Percentiles rank a stretch among this genome's conserved stretches.
These are phyloP conservation scores for Umbilicus rupestris DNA, from an alignment of 164 flowering plant genomes.

Conservation along the genomic window DNA sequence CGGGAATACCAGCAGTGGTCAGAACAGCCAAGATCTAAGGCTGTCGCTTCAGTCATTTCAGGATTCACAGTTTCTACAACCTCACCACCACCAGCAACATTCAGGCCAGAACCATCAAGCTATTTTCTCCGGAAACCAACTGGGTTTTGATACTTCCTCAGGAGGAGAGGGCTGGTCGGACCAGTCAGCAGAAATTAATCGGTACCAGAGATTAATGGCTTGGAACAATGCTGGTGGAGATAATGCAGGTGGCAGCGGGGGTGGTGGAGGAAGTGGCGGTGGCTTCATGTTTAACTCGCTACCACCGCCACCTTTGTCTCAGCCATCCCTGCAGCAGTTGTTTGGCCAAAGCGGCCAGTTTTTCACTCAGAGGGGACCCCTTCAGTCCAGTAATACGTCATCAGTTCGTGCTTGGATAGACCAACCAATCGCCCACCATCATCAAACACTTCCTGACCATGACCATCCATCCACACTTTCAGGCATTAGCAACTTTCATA, in stretches of 20 bases:
- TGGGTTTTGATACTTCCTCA: conserved; percentile 36
- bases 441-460: conserved; percentile 16
- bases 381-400: conserved; percentile 99
- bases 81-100: conserved; percentile 25
- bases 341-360: conserved; percentile 46
- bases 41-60: conserved; percentile 62
- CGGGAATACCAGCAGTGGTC: conserved; percentile 27
- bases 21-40: conserved; percentile 44
- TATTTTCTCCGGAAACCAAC: conserved; percentile 27
- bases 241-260: conserved; percentile 1
- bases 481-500: conserved; percentile 35
- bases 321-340: conserved; percentile 33
- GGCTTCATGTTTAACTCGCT: conserved; percentile 37
- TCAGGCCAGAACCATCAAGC: conserved; percentile 12
- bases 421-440: conserved; percentile 27
- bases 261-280: conserved; percentile 15
- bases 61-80: conserved; percentile 33
- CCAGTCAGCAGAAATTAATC: conserved; percentile 33
- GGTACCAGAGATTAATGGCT: conserved; percentile 48
- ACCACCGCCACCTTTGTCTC: conserved; percentile 22
- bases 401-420: conserved; percentile 89
- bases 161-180: conserved; percentile 43
- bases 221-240: conserved; percentile 43
- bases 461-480: conserved; percentile 29
- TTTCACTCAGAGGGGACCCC: conserved; percentile 99